phyloP scores from a whole-genome alignment of 148 eudicot species.

The Fallopia convolvulus region DNA sequence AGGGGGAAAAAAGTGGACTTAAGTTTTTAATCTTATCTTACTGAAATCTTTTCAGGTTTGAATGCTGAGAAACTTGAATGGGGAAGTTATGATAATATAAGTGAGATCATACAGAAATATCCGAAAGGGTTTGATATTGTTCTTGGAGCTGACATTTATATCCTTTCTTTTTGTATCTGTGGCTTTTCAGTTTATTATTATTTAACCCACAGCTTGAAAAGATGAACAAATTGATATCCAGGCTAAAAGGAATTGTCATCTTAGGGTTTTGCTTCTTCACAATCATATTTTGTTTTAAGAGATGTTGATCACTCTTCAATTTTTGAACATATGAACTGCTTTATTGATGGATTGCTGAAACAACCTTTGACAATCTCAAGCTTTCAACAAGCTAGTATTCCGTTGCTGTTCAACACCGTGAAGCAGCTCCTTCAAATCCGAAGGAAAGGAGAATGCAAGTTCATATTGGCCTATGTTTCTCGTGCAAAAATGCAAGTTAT shows the following conservation, averaged over 20 bases:
- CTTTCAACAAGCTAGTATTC: conserved; percentile 82
- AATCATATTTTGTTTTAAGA: neutral
- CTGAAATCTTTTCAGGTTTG: conserved; percentile 31
- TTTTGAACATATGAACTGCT: neutral
- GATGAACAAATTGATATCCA: neutral
- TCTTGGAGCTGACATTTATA: conserved; percentile 99
- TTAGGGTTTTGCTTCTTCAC: conserved; percentile 6
- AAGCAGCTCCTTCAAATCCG: conserved; percentile 49
- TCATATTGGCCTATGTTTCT: conserved; percentile 78
- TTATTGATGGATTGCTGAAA: neutral
- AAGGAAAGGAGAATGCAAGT: conserved; percentile 46
- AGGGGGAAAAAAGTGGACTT: neutral
- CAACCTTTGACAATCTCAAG: conserved; percentile 55
- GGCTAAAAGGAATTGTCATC: neutral
- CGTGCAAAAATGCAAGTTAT: conserved; percentile 67
- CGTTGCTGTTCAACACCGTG: conserved; percentile 68
- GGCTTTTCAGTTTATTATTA: neutral
- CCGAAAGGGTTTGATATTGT: conserved; percentile 75
- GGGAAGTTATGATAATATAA: conserved; percentile 63
- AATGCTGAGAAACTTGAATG: conserved; percentile 76
- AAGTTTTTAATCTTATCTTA: neutral
- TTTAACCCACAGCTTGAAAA: neutral
- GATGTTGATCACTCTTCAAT: neutral
- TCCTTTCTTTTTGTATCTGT: conserved; percentile 27
- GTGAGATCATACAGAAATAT: conserved; percentile 41